Base-by-base conservation (phyloP, 345 rosid genomes). In the Rubroshorea leprosula region DNA sequence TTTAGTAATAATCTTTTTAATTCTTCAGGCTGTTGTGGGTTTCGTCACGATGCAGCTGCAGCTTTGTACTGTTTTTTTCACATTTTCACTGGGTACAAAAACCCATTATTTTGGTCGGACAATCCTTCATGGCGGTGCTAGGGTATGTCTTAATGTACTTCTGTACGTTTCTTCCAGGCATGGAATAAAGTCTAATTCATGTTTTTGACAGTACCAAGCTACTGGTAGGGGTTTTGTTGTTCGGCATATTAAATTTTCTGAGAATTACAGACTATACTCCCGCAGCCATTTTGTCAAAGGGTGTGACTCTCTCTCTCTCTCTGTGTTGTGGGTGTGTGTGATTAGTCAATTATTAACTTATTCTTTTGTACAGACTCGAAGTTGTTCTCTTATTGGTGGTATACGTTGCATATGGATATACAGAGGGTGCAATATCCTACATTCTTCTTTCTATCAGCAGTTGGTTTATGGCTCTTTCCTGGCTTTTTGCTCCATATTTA, bases 141-240 rank as follows among this genome's bases (percentile, higher is more conserved):
- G 90, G 78, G 98, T 92, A 77, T 49, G 70, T 73, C 63, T 68
- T 74, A 20, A 24, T 44, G 20, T 54, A 51, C 17, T 44, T 16
- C 46, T 4, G 25, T 43, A 46, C 26, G 49, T 27, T 25, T 49
- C 26, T 65, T 58, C 19, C 35, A 22, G 8, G 31, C 29, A 4
- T 39, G 60, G 54, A 60, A 69, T 52, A 23, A 51, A 45, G 20
- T 15, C 49, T 49, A 47, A 24, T 55, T 4, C 61, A 31, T 65
- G 46, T 69, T 67, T 39, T 63, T 68, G 23, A 68, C 83, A 92
- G 97, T 89, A 92, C 60, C 94, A 83, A 84, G 91, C 99, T 51
- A 92, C 99, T 6, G 99, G 99, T 50, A 82, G 97, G 63, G 99
- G 99, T 15, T 92, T 92, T 74, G 99, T 89, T 63, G 97, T 92